A percentile compares a stretch with the other conserved stretches of the same genome.
Conservation (phyloP, 2,329 filamentous ascomycete species). For the Arthroderma uncinatum region DNA sequence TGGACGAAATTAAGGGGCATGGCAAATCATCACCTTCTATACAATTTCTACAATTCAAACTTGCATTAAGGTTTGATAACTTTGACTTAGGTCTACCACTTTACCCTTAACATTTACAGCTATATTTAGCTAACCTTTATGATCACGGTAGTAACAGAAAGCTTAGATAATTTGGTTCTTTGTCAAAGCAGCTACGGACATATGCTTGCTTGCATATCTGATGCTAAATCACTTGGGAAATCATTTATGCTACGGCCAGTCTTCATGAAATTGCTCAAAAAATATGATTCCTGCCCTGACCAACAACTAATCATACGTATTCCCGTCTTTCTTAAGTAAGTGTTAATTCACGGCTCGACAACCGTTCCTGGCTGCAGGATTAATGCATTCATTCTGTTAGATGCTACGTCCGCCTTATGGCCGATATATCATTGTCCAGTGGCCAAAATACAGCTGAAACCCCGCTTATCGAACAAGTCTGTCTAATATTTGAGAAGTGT, state of each 20-base stretch:
- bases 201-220: conserved; percentile 68
- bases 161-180: background rate
- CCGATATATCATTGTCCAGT: background rate
- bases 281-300: background rate
- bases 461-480: conserved; percentile 40
- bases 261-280: conserved; percentile 6
- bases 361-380: background rate
- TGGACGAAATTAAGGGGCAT: conserved; percentile 48
- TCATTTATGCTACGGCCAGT: conserved; percentile 48
- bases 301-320: too few relatives aligned
- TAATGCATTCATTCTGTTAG: background rate
- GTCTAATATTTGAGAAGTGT: conserved; percentile 45
- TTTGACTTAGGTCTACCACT: conserved; percentile 36
- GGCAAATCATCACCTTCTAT: conserved; percentile 54
- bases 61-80: conserved; percentile 51
- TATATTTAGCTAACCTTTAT: background rate
- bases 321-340: background rate
- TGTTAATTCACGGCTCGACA: background rate
- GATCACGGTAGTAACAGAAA: background rate
- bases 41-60: conserved; percentile 64
- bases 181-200: conserved; percentile 33
- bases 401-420: background rate
- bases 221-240: conserved; percentile 58
- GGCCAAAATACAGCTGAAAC: background rate
- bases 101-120: background rate